phyloP scores from a whole-genome alignment of 2,329 filamentous ascomycete genomes.

The Diplocarpon rosae region DNA sequence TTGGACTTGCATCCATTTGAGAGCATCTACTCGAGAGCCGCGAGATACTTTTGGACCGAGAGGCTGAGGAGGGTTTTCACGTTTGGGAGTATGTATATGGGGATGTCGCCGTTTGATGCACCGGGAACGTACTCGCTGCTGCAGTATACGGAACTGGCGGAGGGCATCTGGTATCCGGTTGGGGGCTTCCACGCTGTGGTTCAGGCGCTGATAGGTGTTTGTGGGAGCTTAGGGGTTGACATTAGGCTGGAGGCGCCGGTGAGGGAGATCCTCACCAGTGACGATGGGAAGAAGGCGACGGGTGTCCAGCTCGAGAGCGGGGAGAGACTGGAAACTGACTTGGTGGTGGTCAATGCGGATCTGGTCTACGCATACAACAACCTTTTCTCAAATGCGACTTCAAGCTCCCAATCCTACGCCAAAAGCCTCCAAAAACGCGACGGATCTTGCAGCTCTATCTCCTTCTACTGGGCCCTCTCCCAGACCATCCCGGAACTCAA shows the following conservation, averaged over 20 bases:
- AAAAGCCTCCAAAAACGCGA: constrained; percentile 35
- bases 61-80: constrained; percentile 60
- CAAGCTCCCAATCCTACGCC: constrained; percentile 25
- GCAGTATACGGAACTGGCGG: constrained; percentile 64
- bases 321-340: constrained; percentile 48
- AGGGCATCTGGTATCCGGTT: constrained; percentile 66
- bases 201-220: constrained; percentile 51
- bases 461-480: constrained; percentile 64
- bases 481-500: constrained; percentile 49
- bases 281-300: constrained; percentile 40
- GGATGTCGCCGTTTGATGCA: constrained; percentile 67
- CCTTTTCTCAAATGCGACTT: constrained; percentile 35
- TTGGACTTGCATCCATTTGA: constrained; percentile 58
- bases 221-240: constrained; percentile 48
- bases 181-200: constrained; percentile 61
- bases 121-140: constrained; percentile 63
- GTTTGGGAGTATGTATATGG: constrained; percentile 75
- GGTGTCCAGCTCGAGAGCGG: constrained; percentile 50
- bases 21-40: constrained; percentile 54
- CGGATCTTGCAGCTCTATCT: constrained; percentile 61
- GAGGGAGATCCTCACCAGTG: constrained; percentile 39
- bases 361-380: constrained; percentile 65
- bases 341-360: constrained; percentile 63
- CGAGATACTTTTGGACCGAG: constrained; percentile 60
- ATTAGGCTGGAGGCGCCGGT: constrained; percentile 52